These are phyloP conservation scores for Taiozyma sp. DNA, from an alignment of 1,139 yeast species.

Conservation along the genomic window DNA sequence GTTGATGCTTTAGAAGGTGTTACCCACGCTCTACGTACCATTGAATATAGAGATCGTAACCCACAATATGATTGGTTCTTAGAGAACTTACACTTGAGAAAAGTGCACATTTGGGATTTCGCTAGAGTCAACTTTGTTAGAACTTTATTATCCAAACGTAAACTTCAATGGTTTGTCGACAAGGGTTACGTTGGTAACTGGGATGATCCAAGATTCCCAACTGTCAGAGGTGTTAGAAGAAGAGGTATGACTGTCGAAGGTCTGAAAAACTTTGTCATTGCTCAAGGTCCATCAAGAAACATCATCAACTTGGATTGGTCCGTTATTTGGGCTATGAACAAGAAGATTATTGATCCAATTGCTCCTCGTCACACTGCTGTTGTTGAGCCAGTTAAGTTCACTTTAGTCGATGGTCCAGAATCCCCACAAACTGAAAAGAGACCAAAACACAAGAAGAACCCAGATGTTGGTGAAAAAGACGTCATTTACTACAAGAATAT, in stretches of 20 bases:
- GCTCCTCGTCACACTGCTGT: slow-evolving; percentile 95
- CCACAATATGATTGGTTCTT: slow-evolving; percentile 97
- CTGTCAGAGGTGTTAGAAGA: slow-evolving; percentile 97
- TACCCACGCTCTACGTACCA: slow-evolving; percentile 94
- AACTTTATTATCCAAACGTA: slow-evolving; percentile 92
- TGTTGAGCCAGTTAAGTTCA: slow-evolving; percentile 60
- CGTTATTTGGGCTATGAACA: slow-evolving; percentile 94
- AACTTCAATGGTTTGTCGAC: slow-evolving; percentile 98
- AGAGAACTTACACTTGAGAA: slow-evolving; percentile 72
- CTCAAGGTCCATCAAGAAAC: slow-evolving; percentile 97
- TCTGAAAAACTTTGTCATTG: slow-evolving; percentile 81
- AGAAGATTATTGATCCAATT: slow-evolving; percentile 91
- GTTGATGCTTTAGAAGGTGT: slow-evolving; percentile 96
- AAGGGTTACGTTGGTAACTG: slow-evolving; percentile 80
- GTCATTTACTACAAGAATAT: slow-evolving; percentile 63
- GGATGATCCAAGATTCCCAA: slow-evolving; percentile 99
- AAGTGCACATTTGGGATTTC: slow-evolving; percentile 96
- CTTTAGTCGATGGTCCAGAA: slow-evolving; percentile 67
- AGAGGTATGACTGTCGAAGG: slow-evolving; percentile 99
- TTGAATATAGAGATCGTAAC: slow-evolving; percentile 96
- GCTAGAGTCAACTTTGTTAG: slow-evolving; percentile 95
- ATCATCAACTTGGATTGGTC: slow-evolving; percentile 96
- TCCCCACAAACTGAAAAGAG: slow-evolving; percentile 60
- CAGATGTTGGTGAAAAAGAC: slow-evolving; percentile 82
- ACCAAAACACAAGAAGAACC: slow-evolving; percentile 95